Percentiles rank a stretch among this genome's conserved stretches.
phyloP scores from a whole-genome alignment of 176 grass and related monocot species.

The Triticum turgidum region DNA sequence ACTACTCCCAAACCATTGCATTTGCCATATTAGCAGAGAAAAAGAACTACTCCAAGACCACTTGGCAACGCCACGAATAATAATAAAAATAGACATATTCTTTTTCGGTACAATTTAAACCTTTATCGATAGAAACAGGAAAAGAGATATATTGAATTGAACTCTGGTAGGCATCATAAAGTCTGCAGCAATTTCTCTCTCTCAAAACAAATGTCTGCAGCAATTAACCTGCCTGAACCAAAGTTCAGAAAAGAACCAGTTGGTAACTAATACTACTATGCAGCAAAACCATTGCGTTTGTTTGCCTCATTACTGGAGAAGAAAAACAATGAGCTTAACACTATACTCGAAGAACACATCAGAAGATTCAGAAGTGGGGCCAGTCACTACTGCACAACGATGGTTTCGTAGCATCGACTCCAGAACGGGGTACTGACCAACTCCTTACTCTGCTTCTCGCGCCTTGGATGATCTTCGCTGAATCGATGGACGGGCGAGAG shows the following conservation, averaged over 20 bases:
- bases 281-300: neutral
- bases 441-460: neutral
- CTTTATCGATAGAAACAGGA: neutral
- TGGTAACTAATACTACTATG: neutral
- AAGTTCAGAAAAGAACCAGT: neutral
- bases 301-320: neutral
- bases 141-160: neutral
- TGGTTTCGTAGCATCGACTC: neutral
- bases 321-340: neutral
- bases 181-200: neutral
- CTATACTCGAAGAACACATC: neutral
- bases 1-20: neutral
- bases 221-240: neutral
- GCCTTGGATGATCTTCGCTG: neutral
- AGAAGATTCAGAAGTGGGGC: neutral
- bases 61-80: neutral
- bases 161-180: neutral
- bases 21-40: neutral
- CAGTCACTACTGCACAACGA: neutral
- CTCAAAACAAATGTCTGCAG: neutral
- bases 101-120: too few relatives aligned
- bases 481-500: neutral
- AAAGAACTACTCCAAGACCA: neutral
- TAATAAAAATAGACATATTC: neutral
- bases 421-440: constrained; percentile 1